phyloP scores from a whole-genome alignment of 768 basidiomycete species.

The Kwoniella botswanensis region DNA sequence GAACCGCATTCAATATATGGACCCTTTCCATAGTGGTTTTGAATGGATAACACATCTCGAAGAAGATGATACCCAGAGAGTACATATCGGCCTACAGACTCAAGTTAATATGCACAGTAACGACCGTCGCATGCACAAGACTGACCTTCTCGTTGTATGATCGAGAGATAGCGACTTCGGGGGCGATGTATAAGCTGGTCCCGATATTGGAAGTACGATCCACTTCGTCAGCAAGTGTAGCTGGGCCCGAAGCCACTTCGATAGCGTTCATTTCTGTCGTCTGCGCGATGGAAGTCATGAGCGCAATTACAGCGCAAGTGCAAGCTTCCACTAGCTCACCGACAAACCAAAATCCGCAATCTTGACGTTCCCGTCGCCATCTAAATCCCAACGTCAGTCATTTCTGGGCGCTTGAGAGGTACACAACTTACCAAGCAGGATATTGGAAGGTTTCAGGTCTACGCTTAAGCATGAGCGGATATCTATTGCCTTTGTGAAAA shows the following conservation, averaged over 20 bases:
- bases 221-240: constrained; percentile 23
- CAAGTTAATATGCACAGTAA: background rate
- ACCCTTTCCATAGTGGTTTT: constrained; percentile 82
- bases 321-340: constrained; percentile 25
- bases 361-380: constrained; percentile 58
- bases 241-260: constrained; percentile 20
- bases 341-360: constrained; percentile 89
- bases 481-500: background rate
- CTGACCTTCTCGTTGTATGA: constrained; percentile 69
- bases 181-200: constrained; percentile 88
- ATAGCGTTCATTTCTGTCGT: constrained; percentile 43
- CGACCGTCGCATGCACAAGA: background rate
- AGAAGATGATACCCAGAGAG: constrained; percentile 92
- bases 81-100: constrained; percentile 78
- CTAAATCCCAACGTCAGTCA: constrained; percentile 14
- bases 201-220: constrained; percentile 67
- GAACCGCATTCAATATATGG: constrained; percentile 76
- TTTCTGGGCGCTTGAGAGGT: background rate
- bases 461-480: background rate
- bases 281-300: constrained; percentile 12
- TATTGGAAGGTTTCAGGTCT: constrained; percentile 91
- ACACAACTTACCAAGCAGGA: constrained; percentile 79
- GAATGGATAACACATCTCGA: constrained; percentile 89
- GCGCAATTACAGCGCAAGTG: constrained; percentile 17
- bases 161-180: constrained; percentile 68